A percentile compares a stretch with the other conserved stretches of the same genome.
Evolutionary conservation across 2,329 filamentous ascomycete species (phyloP).

Genomic region (Xylaria sp.): DNA sequence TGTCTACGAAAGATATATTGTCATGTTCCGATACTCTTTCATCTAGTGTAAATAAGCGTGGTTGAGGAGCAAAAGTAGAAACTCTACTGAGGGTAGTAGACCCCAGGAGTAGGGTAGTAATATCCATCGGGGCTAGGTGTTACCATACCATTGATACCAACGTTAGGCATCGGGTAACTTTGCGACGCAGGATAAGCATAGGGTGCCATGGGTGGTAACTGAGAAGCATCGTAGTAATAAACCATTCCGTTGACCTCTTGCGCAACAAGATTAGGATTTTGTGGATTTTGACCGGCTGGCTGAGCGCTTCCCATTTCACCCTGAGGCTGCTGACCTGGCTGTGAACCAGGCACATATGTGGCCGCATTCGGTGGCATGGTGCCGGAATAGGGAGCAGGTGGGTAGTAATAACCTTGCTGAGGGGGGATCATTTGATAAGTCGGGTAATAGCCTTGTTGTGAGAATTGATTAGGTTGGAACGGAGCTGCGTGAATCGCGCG

Average conservation of each 20-base stretch:
- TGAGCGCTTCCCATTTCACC: slow-evolving; percentile 52
- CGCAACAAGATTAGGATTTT: slow-evolving; percentile 71
- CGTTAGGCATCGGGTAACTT: slow-evolving; percentile 61
- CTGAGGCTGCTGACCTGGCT: slow-evolving; percentile 57
- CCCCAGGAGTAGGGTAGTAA: slow-evolving; percentile 70
- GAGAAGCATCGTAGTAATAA: slow-evolving; percentile 89
- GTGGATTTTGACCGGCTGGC: slow-evolving; percentile 60
- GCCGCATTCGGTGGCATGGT: slow-evolving; percentile 57
- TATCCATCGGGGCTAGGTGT: slow-evolving; percentile 75
- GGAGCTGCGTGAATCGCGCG: slow-evolving; percentile 89
- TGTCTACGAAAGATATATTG: slow-evolving; percentile 14
- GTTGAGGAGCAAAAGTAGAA: neutral
- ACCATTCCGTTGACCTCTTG: slow-evolving; percentile 97
- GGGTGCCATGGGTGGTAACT: slow-evolving; percentile 66
- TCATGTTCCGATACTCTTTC: slow-evolving; percentile 6
- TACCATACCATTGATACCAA: slow-evolving; percentile 84
- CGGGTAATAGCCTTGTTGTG: slow-evolving; percentile 69
- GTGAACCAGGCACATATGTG: slow-evolving; percentile 66
- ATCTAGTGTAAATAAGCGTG: slow-evolving; percentile 6
- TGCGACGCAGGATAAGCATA: slow-evolving; percentile 61
- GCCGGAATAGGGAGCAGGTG: slow-evolving; percentile 57
- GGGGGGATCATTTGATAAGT: slow-evolving; percentile 68
- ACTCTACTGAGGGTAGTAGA: slow-evolving; percentile 70
- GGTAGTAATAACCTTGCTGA: slow-evolving; percentile 76
- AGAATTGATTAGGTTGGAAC: slow-evolving; percentile 81